Percentiles rank a stretch among this genome's conserved stretches.
Evolutionary conservation across 345 rosid species (phyloP).

Genomic region (Dimocarpus longan): DNA sequence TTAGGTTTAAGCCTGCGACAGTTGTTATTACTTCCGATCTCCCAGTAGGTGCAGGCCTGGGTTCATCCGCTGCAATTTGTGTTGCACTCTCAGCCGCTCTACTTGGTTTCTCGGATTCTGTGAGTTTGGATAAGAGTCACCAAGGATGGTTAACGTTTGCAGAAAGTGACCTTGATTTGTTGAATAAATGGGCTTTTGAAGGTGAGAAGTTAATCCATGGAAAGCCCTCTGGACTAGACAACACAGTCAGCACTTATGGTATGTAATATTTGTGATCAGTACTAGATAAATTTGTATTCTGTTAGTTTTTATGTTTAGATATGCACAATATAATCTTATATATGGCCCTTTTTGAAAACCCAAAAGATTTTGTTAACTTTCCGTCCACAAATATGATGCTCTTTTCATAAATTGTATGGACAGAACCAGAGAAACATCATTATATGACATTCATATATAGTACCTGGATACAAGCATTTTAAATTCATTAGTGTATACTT

Average conservation of each 20-base stretch:
- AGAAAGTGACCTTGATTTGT: constrained; percentile 59
- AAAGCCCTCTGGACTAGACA: constrained; percentile 96
- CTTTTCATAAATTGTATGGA: not conserved
- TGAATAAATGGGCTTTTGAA: constrained; percentile 96
- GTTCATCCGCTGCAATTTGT: constrained; percentile 88
- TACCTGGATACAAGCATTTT: not conserved
- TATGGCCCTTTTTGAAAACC: not conserved
- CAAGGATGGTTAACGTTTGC: constrained; percentile 56
- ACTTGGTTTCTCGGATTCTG: constrained; percentile 51
- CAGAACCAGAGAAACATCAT: not conserved
- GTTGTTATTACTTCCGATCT: constrained; percentile 75
- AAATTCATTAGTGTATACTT: not conserved
- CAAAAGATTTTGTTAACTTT: not conserved
- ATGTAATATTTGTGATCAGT: constrained; percentile 23
- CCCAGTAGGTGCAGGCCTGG: constrained; percentile 89
- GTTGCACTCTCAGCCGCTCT: constrained; percentile 83
- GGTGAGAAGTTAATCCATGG: constrained; percentile 97
- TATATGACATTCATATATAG: not conserved
- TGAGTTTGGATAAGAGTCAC: constrained; percentile 39
- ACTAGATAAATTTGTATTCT: not conserved
- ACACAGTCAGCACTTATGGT: constrained; percentile 96
- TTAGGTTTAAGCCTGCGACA: constrained; percentile 79
- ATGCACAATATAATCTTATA: not conserved
- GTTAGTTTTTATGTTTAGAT: not conserved
- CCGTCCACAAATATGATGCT: not conserved